Conservation (phyloP, 1,139 yeast species). For the Hyphopichia wangnamkhiaoensis region DNA sequence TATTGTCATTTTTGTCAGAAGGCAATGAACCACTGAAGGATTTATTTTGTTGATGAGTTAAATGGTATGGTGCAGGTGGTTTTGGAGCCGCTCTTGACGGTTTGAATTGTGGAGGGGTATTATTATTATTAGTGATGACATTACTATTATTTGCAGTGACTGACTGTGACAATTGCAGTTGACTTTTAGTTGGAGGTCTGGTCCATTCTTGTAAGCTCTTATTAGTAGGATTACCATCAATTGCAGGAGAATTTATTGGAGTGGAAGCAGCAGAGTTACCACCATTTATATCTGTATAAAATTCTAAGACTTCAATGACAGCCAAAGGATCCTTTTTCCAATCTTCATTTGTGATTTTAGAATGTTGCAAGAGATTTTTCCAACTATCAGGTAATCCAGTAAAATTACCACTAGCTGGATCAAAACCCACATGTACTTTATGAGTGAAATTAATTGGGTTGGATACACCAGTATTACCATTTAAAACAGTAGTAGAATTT, state of each 20-base stretch:
- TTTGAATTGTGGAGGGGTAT: conserved; percentile 21
- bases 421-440: conserved; percentile 64
- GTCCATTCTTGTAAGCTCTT: conserved; percentile 42
- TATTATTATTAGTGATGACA: conserved; percentile 15
- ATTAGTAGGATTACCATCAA: conserved; percentile 10
- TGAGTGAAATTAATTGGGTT: conserved; percentile 80
- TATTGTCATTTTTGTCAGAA: background rate
- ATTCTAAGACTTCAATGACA: conserved; percentile 88
- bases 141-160: conserved; percentile 2
- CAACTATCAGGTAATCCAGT: conserved; percentile 81
- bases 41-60: conserved; percentile 21
- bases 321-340: conserved; percentile 85
- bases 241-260: conserved; percentile 28
- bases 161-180: conserved; percentile 1
- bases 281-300: conserved; percentile 58
- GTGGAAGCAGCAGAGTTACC: conserved; percentile 31
- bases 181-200: conserved; percentile 32
- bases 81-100: conserved; percentile 48
- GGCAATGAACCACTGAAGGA: conserved; percentile 2
- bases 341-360: conserved; percentile 79
- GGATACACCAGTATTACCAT: conserved; percentile 67
- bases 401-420: conserved; percentile 68
- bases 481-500: conserved; percentile 16
- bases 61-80: conserved; percentile 46
- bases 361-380: conserved; percentile 72